These are phyloP conservation scores for Tulasnella sp. DNA, from an alignment of 768 basidiomycete genomes.

Conservation along the genomic window DNA sequence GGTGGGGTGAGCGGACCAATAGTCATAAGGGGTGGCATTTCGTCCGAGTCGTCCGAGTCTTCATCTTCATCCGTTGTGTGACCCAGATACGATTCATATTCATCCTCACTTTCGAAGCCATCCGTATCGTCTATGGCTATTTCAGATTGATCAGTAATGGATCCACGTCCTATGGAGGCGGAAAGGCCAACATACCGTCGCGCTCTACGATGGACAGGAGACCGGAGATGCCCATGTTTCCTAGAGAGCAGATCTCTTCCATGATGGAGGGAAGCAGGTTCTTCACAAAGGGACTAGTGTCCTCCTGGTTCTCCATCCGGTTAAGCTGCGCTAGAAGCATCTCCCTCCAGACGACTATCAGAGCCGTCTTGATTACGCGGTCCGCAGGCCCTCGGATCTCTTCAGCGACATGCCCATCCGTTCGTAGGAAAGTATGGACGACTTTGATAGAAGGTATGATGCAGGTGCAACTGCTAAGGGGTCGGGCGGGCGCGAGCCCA, in stretches of 20 bases:
- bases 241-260: not conserved
- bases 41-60: constrained; percentile 7
- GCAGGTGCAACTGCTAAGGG: not conserved
- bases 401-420: constrained; percentile 4
- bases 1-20: not conserved
- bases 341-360: constrained; percentile 1
- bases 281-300: not conserved
- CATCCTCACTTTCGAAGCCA: not conserved
- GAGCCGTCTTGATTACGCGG: not conserved
- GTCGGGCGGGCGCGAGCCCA: not conserved
- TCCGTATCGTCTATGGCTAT: not conserved
- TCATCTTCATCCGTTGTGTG: not conserved
- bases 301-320: not conserved
- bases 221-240: not conserved
- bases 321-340: not conserved
- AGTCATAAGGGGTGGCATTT: not conserved
- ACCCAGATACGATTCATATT: not conserved
- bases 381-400: not conserved
- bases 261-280: not conserved
- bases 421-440: not conserved
- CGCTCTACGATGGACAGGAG: not conserved
- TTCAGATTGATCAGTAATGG: not conserved
- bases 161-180: not conserved
- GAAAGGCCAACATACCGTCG: not conserved
- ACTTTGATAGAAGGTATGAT: not conserved